A percentile compares a stretch with the other conserved stretches of the same genome.
phyloP scores from a whole-genome alignment of 495 filamentous ascomycete species.

The Articulospora tetracladia region DNA sequence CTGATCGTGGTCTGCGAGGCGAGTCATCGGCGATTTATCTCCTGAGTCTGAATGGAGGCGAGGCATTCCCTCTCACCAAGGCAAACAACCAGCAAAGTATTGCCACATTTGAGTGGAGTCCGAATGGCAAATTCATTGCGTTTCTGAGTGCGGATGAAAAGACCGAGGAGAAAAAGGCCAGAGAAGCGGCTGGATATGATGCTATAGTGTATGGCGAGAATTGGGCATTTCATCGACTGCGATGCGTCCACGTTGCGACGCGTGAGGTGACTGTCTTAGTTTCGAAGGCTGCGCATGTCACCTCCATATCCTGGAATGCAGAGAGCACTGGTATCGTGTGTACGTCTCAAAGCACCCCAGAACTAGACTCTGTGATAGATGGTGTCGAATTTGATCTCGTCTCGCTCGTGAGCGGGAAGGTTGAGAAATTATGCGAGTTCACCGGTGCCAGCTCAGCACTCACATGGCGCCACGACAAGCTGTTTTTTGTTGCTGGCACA shows the following conservation, averaged over 20 bases:
- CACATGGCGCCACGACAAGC: not conserved
- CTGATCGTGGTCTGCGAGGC: conserved; percentile 1
- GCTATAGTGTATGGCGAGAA: conserved; percentile 3
- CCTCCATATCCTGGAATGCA: not conserved
- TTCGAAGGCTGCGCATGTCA: not conserved
- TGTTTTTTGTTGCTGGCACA: not conserved
- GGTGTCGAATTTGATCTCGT: not conserved
- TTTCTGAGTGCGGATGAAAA: conserved; percentile 6
- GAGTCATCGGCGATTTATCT: not conserved
- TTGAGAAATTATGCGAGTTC: not conserved
- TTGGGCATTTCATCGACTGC: not conserved
- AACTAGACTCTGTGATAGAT: not conserved
- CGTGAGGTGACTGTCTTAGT: not conserved
- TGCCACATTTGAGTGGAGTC: not conserved
- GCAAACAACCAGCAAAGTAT: not conserved
- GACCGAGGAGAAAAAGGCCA: not conserved
- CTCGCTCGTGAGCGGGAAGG: not conserved
- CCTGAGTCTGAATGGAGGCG: not conserved
- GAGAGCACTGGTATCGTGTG: not conserved
- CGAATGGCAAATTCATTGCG: not conserved
- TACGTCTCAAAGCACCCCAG: not conserved
- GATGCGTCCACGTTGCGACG: conserved; percentile 1
- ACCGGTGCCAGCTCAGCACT: not conserved
- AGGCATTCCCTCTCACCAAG: not conserved
- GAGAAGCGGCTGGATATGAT: not conserved